Conservation (phyloP, 1,139 yeast genomes). For the Geotrichum macrosporum region DNA sequence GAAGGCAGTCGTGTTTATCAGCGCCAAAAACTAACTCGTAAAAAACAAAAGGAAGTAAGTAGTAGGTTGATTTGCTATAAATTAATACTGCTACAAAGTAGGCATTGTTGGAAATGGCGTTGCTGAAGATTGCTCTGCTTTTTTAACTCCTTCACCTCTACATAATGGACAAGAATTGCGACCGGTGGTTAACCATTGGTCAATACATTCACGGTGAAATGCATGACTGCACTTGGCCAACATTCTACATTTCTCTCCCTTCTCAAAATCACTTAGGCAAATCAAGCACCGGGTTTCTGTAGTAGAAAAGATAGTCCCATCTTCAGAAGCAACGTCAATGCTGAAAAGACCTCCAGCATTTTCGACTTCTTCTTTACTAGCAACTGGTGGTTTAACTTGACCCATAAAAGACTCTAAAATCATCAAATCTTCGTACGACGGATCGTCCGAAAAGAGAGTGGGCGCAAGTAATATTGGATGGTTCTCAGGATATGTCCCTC, state of each 20-base stretch:
- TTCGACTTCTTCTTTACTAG: constrained; percentile 41
- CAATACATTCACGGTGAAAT: constrained; percentile 53
- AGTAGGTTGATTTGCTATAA: background rate
- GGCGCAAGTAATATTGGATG: constrained; percentile 50
- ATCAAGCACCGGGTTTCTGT: constrained; percentile 45
- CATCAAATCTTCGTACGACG: constrained; percentile 48
- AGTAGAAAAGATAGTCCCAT: constrained; percentile 3
- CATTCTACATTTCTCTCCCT: constrained; percentile 45
- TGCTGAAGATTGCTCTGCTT: constrained; percentile 6
- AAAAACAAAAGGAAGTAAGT: background rate
- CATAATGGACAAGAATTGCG: constrained; percentile 59
- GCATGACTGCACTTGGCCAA: constrained; percentile 45
- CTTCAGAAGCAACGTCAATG: constrained; percentile 26
- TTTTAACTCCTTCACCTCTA: constrained; percentile 44
- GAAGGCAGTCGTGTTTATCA: too few species aligned
- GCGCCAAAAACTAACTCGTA: too few species aligned
- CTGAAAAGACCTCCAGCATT: constrained; percentile 39
- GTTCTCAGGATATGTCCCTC: constrained; percentile 45
- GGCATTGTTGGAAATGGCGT: constrained; percentile 9
- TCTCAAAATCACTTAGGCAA: constrained; percentile 47
- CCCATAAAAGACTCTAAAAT: constrained; percentile 45
- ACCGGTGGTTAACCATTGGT: constrained; percentile 53
- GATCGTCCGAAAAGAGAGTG: constrained; percentile 45
- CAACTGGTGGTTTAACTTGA: constrained; percentile 44
- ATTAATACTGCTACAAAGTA: background rate